phyloP scores from a whole-genome alignment of 257 asterid genomes.

The Petrea volubilis region DNA sequence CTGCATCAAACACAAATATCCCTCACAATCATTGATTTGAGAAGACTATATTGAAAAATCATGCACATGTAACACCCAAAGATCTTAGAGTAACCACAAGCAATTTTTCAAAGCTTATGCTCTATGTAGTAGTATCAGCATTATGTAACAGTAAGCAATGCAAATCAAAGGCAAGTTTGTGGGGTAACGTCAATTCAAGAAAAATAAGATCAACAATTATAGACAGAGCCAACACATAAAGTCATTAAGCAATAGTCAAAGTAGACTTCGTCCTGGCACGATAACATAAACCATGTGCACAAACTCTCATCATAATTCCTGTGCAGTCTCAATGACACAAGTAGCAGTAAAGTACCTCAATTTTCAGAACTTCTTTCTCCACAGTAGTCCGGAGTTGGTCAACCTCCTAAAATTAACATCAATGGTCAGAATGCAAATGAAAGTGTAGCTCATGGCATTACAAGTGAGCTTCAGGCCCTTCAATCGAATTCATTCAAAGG shows the following conservation, averaged over 20 bases:
- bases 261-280: not conserved
- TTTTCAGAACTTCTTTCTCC: constrained; percentile 63
- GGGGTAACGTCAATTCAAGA: not conserved
- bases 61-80: constrained; percentile 7
- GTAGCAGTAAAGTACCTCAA: constrained; percentile 61
- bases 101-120: not conserved
- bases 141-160: constrained; percentile 4
- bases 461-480: not conserved
- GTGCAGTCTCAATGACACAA: constrained; percentile 18
- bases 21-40: not conserved
- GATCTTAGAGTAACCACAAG: not conserved
- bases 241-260: constrained; percentile 7
- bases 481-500: not conserved
- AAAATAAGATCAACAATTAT: not conserved
- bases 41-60: constrained; percentile 12
- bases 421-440: constrained; percentile 10
- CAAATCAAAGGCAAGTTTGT: not conserved
- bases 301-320: constrained; percentile 6
- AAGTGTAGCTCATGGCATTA: not conserved
- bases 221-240: not conserved
- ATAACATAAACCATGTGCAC: constrained; percentile 9
- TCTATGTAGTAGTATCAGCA: constrained; percentile 11
- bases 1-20: constrained; percentile 40
- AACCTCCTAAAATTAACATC: constrained; percentile 61
- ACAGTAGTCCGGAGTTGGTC: constrained; percentile 72